Evolutionary conservation across 1,284 basidiomycete species (phyloP).

Genomic region (Inonotus hispidus): DNA sequence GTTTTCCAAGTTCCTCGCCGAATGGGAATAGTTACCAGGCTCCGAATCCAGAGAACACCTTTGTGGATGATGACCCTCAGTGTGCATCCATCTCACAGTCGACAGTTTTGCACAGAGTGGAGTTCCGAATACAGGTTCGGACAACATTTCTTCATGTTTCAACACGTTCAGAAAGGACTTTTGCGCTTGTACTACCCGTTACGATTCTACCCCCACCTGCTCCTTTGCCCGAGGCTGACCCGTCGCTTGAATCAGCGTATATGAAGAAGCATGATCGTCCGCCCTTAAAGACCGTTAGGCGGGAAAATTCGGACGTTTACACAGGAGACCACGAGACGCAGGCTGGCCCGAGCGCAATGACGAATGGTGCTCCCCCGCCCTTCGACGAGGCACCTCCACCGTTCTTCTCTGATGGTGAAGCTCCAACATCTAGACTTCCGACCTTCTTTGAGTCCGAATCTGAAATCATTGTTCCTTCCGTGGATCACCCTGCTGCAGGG

Average conservation of each 20-base stretch:
- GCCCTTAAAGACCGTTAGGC: conserved; percentile 59
- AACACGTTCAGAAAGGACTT: conserved; percentile 57
- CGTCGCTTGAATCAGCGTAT: conserved; percentile 64
- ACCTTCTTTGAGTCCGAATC: conserved; percentile 75
- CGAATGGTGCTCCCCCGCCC: conserved; percentile 63
- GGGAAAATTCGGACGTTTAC: conserved; percentile 55
- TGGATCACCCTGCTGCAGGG: conserved; percentile 33
- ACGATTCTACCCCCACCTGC: conserved; percentile 66
- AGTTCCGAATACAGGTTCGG: conserved; percentile 60
- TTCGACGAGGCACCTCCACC: conserved; percentile 75
- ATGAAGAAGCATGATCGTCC: conserved; percentile 81
- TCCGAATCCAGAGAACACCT: conserved; percentile 32
- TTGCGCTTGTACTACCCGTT: conserved; percentile 58
- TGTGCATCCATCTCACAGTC: conserved; percentile 70
- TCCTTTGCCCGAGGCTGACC: conserved; percentile 67
- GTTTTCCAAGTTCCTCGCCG: conserved; percentile 47
- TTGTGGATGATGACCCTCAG: conserved; percentile 51
- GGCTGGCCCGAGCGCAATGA: conserved; percentile 65
- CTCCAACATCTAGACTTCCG: conserved; percentile 57
- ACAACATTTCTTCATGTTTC: conserved; percentile 67
- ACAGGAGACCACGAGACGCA: conserved; percentile 61
- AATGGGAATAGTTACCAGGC: conserved; percentile 38
- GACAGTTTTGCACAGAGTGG: conserved; percentile 65
- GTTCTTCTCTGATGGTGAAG: conserved; percentile 58
- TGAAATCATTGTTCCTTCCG: conserved; percentile 56